Evolutionary conservation across 1,284 basidiomycete species (phyloP), one percentile per base, ranked within the genome.

Genomic region (Ceratobasidium sp.): DNA sequence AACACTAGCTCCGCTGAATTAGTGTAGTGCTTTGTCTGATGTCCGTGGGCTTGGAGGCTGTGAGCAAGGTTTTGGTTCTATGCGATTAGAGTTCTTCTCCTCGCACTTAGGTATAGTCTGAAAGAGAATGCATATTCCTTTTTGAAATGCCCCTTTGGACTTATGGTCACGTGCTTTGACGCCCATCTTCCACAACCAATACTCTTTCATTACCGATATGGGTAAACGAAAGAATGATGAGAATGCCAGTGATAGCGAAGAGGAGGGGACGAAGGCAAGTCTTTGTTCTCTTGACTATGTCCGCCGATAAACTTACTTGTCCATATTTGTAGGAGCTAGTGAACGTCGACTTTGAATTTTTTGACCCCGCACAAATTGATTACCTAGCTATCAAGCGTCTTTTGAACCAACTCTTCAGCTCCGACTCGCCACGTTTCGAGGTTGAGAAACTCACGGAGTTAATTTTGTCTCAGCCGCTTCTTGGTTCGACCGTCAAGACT

Each of bases 321-420:
- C n/a, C n/a, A 11, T 59, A 18, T 30, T 18, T 16, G 8, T 18
- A 88, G 87, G 85, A 84, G 80, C 84, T 90, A 82, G 84, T 93
- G 79, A 88, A 97, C 81, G 92, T 98, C 77, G 91, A 94, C 79
- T 97, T 98, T 79, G 95, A 96, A 78, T 98, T 96, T 81, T 95
- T 93, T 85, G 90, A 93, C 81, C 88, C 94, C 77, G 87, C 91
- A 1, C 85, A 86, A 57, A 85, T 94, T 74, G 95, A 98, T 83
- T 96, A 92, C 81, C 89, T 92, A 75, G 93, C 94, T 0, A 83
- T 96, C 79, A 94, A 95, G 78, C 87, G 92, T 0, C 86, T 98
- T 3, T 82, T 96, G 1, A 82, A 82, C 0, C 95, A 97, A 81
- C 89, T 95, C 8, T 90, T 97, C 76, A 89, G 92, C 73, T 83